Base-by-base conservation (phyloP, 352 stramenopile genomes). In the Pelagophyceae sp. region DNA sequence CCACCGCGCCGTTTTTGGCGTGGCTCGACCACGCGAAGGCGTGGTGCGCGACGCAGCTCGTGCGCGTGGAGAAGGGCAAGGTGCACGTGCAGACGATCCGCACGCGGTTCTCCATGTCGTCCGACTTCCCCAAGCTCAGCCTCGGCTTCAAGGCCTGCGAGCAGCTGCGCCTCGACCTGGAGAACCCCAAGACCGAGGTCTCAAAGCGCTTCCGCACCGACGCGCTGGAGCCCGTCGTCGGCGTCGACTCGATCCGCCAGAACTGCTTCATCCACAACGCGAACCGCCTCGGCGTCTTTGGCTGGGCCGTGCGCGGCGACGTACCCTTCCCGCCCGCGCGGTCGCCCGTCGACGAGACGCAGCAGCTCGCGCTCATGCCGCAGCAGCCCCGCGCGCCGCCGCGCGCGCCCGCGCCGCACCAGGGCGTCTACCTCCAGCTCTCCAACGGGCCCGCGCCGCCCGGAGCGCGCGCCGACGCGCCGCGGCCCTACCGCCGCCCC, bases 211-310 rank as follows among this genome's bases (percentile, higher is more conserved):
- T 65, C 29, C 58, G 58, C 58, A 33, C 5, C 23, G 58, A 65
- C 6, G 58, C 58, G 15, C 58, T 65, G 23, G 58, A 65, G 58
- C 58, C 58, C 58, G 20, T 65, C 58, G 58, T 65, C 23, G 58
- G 58, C 20, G 25, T 11, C 3, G 58, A 6, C 6, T n/a, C 58
- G 6, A 65, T 65, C 58, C 58, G 58, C 58, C 58, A 65, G 58
- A 65, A 65, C 58, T 65, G 58, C 58, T 65, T 65, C 58, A 65
- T 65, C 58, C 3, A 33, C 58, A 27, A 27, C 58, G 15, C 31
- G 15, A 65, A 65, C 58, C 58, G 31, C 15, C 58, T 65, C 58
- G 58, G 58, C 58, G 58, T 65, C 58, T 65, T 65, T 27, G 58
- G 58, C 58, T 65, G 58, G 58, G 5, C 6, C 58, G 58, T 65